Percentiles rank a stretch among this genome's conserved stretches.
Evolutionary conservation across 345 rosid genomes (phyloP).

Genomic region (Toxicodendron radicans): DNA sequence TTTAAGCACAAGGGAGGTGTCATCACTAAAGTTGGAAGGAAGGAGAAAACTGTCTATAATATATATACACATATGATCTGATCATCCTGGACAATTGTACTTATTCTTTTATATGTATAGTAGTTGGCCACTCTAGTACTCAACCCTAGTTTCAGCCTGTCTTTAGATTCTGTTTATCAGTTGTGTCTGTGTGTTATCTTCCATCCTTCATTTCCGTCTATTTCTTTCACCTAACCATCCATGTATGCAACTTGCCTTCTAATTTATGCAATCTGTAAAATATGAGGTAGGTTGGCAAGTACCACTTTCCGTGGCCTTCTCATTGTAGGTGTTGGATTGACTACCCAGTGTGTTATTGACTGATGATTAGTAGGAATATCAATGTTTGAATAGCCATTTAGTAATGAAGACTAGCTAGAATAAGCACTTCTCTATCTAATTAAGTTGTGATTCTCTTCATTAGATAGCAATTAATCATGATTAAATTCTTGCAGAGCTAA

Average conservation of each 20-base stretch:
- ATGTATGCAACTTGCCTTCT: not conserved
- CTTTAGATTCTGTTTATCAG: not conserved
- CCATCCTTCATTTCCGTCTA: not conserved
- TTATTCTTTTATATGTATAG: constrained; percentile 40
- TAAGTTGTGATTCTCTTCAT: not conserved
- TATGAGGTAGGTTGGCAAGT: constrained; percentile 4
- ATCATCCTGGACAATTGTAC: constrained; percentile 15
- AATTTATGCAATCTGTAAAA: not conserved
- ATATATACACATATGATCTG: constrained; percentile 25
- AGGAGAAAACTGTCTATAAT: constrained; percentile 25
- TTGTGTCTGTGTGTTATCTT: not conserved
- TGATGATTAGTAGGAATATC: not conserved
- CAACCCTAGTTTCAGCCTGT: constrained; percentile 14
- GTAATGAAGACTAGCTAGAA: not conserved
- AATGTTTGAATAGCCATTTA: not conserved
- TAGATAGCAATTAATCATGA: not conserved
- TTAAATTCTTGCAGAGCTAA: not conserved
- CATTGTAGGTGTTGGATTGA: not conserved
- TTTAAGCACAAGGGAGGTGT: constrained; percentile 51
- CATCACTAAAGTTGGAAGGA: constrained; percentile 41
- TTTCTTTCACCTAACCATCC: constrained; percentile 1
- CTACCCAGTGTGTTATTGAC: not conserved
- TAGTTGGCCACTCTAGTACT: not conserved
- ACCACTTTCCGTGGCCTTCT: not conserved
- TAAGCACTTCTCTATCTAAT: not conserved